Conservation (phyloP, 495 filamentous ascomycete species). For the Neurospora terricola region DNA sequence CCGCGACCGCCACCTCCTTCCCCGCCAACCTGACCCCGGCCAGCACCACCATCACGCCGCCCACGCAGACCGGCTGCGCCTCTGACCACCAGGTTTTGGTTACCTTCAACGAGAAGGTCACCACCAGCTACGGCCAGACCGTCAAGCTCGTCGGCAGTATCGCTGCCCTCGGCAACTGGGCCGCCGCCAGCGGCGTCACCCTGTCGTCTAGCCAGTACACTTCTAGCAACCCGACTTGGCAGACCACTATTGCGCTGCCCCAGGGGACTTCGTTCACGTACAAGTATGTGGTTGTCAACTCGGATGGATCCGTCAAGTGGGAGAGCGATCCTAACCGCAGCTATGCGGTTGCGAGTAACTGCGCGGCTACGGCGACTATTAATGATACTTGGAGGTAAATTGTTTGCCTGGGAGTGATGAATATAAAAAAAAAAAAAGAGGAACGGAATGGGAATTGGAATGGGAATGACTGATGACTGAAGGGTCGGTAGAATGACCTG, state of each 20-base stretch:
- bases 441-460: neutral
- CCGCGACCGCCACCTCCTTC: conserved; percentile 45
- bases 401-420: neutral
- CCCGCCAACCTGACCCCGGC: conserved; percentile 42
- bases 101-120: conserved; percentile 48
- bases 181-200: conserved; percentile 36
- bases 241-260: conserved; percentile 36
- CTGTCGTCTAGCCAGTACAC: conserved; percentile 48
- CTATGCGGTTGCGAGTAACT: conserved; percentile 44
- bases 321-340: conserved; percentile 54
- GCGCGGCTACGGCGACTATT: conserved; percentile 28
- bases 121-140: conserved; percentile 47
- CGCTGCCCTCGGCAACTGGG: conserved; percentile 47
- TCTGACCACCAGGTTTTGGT: conserved; percentile 41
- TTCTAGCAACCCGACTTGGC: conserved; percentile 47
- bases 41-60: conserved; percentile 24
- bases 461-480: neutral
- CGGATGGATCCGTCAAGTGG: conserved; percentile 48
- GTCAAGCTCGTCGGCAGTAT: conserved; percentile 50
- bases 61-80: conserved; percentile 30
- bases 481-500: neutral
- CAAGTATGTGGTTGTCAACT: conserved; percentile 54
- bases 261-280: conserved; percentile 50
- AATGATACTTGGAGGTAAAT: conserved; percentile 28
- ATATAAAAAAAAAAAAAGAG: neutral